Percentiles rank a stretch among this genome's conserved stretches.
phyloP scores from a whole-genome alignment of 1,139 yeast species.

The Saccharomyces pastorianus region DNA sequence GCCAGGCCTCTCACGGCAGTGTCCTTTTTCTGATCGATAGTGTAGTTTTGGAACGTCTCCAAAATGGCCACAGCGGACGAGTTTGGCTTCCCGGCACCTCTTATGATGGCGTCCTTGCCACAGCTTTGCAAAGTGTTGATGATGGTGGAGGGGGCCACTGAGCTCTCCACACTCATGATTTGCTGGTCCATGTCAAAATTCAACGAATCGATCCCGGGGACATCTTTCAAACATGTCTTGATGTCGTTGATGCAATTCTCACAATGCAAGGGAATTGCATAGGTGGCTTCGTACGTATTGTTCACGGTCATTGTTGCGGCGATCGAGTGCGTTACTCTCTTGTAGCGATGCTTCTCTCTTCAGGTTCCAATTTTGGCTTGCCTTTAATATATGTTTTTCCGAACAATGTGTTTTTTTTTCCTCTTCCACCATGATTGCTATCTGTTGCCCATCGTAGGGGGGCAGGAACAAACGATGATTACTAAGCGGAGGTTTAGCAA shows the following conservation, averaged over 20 bases:
- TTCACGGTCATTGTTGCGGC: conserved; percentile 10
- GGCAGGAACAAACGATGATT: neutral
- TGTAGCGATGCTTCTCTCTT: neutral
- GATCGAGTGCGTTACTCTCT: neutral
- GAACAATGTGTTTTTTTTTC: neutral
- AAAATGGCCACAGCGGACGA: conserved; percentile 88
- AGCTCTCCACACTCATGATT: conserved; percentile 22
- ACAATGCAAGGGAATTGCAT: conserved; percentile 25
- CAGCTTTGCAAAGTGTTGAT: conserved; percentile 18
- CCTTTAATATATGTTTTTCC: neutral
- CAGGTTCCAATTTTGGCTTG: neutral
- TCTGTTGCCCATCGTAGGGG: neutral
- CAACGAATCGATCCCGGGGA: conserved; percentile 16
- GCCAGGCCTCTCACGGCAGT: conserved; percentile 82
- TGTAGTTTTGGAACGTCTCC: conserved; percentile 50
- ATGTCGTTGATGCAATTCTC: conserved; percentile 20
- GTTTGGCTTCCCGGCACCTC: conserved; percentile 85
- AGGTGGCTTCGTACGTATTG: conserved; percentile 26
- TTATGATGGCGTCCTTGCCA: conserved; percentile 82
- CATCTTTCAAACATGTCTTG: conserved; percentile 13
- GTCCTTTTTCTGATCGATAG: conserved; percentile 32
- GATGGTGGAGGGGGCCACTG: conserved; percentile 25
- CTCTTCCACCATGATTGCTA: neutral
- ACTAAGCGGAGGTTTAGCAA: neutral
- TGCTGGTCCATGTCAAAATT: conserved; percentile 19